Percentiles rank a stretch among this genome's conserved stretches.
phyloP scores from a whole-genome alignment of 257 asterid genomes.

The Solanum commersonii region DNA sequence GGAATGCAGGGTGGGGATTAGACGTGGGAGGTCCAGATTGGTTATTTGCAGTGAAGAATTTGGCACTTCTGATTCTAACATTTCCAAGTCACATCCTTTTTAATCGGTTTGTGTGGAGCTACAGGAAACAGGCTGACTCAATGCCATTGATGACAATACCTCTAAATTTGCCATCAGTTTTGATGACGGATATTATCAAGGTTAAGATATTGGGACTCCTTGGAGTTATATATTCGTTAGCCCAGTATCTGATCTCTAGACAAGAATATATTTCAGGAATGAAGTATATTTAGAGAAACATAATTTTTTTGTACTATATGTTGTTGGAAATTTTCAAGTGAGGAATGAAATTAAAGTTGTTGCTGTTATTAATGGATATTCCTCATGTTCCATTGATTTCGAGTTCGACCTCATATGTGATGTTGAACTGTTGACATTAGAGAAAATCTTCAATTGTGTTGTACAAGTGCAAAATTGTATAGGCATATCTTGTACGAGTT shows the following conservation, averaged over 20 bases:
- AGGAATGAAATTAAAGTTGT: not conserved
- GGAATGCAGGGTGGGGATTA: constrained; percentile 73
- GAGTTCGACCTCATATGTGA: not conserved
- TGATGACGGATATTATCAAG: constrained; percentile 72
- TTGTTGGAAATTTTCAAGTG: constrained; percentile 2
- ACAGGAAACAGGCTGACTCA: constrained; percentile 53
- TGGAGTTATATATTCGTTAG: constrained; percentile 78
- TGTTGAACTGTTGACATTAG: not conserved
- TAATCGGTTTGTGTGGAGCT: constrained; percentile 91
- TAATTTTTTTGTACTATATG: constrained; percentile 28
- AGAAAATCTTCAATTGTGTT: not conserved
- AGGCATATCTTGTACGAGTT: not conserved
- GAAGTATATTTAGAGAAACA: constrained; percentile 66
- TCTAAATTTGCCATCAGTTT: constrained; percentile 68
- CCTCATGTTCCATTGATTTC: not conserved
- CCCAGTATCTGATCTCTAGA: constrained; percentile 78
- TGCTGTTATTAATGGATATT: not conserved
- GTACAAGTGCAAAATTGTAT: not conserved
- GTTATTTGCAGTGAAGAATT: constrained; percentile 81
- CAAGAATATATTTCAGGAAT: constrained; percentile 83
- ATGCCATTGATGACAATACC: constrained; percentile 65
- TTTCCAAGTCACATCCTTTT: constrained; percentile 91
- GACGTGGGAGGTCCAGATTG: constrained; percentile 89
- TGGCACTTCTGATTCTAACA: constrained; percentile 75
- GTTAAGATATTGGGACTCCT: constrained; percentile 85